Percentiles rank a stretch among this genome's conserved stretches.
These are phyloP conservation scores for Senna tora DNA, from an alignment of 306 rosid genomes.

Conservation along the genomic window DNA sequence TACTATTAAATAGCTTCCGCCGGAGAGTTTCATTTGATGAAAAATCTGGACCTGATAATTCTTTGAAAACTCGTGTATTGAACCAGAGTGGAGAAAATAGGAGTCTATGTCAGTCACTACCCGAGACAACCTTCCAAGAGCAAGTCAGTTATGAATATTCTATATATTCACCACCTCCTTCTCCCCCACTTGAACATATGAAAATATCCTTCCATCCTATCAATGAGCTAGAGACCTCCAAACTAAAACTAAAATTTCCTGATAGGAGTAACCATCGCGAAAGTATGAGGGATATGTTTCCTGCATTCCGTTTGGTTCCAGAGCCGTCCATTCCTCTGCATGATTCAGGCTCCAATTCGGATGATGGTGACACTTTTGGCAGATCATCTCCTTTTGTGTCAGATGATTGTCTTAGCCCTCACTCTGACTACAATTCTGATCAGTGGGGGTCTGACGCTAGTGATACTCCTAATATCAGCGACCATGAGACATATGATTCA, in stretches of 20 bases:
- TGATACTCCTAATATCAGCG: constrained; percentile 57
- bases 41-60: constrained; percentile 48
- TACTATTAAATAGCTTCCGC: constrained; percentile 66
- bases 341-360: constrained; percentile 65
- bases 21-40: constrained; percentile 67
- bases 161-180: constrained; percentile 65
- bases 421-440: constrained; percentile 72
- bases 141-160: constrained; percentile 50
- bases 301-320: constrained; percentile 85
- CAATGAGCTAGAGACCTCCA: constrained; percentile 63
- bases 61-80: constrained; percentile 51
- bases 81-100: constrained; percentile 54
- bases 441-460: constrained; percentile 91
- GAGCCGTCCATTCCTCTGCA: constrained; percentile 65
- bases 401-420: constrained; percentile 73
- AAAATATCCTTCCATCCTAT: constrained; percentile 91
- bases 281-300: constrained; percentile 66
- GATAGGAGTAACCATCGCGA: constrained; percentile 65
- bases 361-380: constrained; percentile 90
- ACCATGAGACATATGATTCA: constrained; percentile 55
- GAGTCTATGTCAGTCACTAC: constrained; percentile 38
- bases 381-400: constrained; percentile 81
- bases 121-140: constrained; percentile 53
- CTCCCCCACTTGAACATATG: constrained; percentile 95
- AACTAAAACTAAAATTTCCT: constrained; percentile 77